A percentile compares a stretch with the other conserved stretches of the same genome.
phyloP scores from a whole-genome alignment of 768 basidiomycete species.

The Crucibulum laeve region DNA sequence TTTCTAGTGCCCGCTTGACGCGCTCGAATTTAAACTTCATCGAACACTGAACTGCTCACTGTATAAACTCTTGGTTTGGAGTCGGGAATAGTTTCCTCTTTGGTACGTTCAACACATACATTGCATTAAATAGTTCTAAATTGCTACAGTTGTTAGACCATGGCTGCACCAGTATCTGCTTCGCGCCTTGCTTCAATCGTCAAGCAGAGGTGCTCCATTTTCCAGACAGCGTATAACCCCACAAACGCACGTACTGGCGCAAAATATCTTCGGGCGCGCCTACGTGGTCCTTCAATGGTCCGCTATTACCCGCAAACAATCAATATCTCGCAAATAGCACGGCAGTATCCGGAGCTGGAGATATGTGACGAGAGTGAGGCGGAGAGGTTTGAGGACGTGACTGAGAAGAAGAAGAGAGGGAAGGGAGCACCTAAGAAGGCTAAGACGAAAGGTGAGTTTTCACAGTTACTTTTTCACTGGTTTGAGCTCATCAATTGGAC shows the following conservation, averaged over 20 bases:
- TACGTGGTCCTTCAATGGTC: slow-evolving; percentile 84
- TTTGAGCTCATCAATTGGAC: not conserved
- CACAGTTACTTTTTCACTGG: not conserved
- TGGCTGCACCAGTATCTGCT: slow-evolving; percentile 28
- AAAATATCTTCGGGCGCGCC: slow-evolving; percentile 80
- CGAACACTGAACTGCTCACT: too few species aligned
- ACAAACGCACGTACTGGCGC: slow-evolving; percentile 77
- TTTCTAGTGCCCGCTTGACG: too few species aligned
- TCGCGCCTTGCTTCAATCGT: slow-evolving; percentile 57
- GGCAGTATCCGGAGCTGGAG: slow-evolving; percentile 51
- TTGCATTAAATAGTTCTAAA: too few species aligned
- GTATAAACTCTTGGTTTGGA: too few species aligned
- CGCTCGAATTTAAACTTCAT: too few species aligned
- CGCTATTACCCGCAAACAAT: slow-evolving; percentile 74
- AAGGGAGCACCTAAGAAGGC: slow-evolving; percentile 85
- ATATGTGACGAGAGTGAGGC: slow-evolving; percentile 65
- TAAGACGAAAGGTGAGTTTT: slow-evolving; percentile 53
- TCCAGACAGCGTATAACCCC: slow-evolving; percentile 89
- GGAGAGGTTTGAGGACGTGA: slow-evolving; percentile 64
- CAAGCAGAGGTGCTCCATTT: slow-evolving; percentile 66
- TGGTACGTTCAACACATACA: too few species aligned
- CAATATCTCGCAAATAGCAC: slow-evolving; percentile 47
- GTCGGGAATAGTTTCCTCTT: too few species aligned
- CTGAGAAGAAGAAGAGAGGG: slow-evolving; percentile 66
- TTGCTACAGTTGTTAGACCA: too few species aligned